phyloP scores from a whole-genome alignment of 768 basidiomycete genomes.

The Rhizopogon sp. region DNA sequence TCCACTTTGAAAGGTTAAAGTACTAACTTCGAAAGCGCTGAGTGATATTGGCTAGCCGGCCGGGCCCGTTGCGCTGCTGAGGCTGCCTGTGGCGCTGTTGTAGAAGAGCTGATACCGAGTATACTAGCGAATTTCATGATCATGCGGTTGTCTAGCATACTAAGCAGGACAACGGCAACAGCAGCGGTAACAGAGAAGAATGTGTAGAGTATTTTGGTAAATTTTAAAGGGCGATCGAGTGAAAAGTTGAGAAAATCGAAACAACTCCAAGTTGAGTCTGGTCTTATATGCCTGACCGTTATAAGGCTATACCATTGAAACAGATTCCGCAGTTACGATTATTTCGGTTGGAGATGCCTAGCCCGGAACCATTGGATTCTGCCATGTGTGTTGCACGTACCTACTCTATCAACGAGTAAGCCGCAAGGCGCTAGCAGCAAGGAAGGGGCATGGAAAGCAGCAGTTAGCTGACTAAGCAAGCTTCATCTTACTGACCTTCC shows the following conservation, averaged over 20 bases:
- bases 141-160: slow-evolving; percentile 28
- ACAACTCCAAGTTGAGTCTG: background rate
- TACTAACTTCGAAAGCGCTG: slow-evolving; percentile 13
- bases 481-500: slow-evolving; percentile 21
- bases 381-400: slow-evolving; percentile 15
- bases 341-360: slow-evolving; percentile 5
- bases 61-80: slow-evolving; percentile 12
- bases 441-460: slow-evolving; percentile 19
- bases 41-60: slow-evolving; percentile 19
- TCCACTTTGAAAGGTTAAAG: background rate
- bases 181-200: slow-evolving; percentile 11
- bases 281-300: slow-evolving; percentile 19
- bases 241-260: background rate
- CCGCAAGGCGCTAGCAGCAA: slow-evolving; percentile 9
- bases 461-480: slow-evolving; percentile 10
- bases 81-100: slow-evolving; percentile 14
- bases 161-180: slow-evolving; percentile 16
- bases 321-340: slow-evolving; percentile 10
- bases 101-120: slow-evolving; percentile 20
- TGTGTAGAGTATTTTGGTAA: slow-evolving; percentile 24
- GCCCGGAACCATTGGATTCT: background rate
- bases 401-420: slow-evolving; percentile 5
- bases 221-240: slow-evolving; percentile 7
- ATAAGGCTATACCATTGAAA: slow-evolving; percentile 22
- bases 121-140: slow-evolving; percentile 27